Evolutionary conservation across 1,139 yeast species (phyloP), one percentile per base, ranked within the genome.

Genomic region (Sugiyamaella sp.): DNA sequence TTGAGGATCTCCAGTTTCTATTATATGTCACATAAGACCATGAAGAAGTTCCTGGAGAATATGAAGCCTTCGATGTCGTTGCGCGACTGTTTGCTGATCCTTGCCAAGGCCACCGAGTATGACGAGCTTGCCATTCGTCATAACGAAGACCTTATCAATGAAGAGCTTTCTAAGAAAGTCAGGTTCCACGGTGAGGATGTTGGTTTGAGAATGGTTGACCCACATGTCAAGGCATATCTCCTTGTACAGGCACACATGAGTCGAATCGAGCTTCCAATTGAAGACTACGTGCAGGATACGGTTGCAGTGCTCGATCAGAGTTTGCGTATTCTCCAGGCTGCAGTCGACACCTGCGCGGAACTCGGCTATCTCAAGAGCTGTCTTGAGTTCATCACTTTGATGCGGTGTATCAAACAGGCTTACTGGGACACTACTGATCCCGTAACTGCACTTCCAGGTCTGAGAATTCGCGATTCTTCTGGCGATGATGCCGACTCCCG

Each of bases 231-330:
- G 68, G 85, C 96, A 0, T 93, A 81, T 66, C 75, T 93, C 61
- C 77, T 93, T 57, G 69, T 93, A 12, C 98, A 95, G 69, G 97
- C 98, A 0, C 89, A 81, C 65, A 81, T 95, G 80, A 80, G 86
- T 56, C 76, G 96, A 54, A 79, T 87, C 10, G 95, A 89, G 58
- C 74, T 93, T 49, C 99, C 99, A 1, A 89, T 95, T 66, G 95
- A 96, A 0, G 99, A 93, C 75, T 95, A 95, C 68, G 78, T 88
- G 12, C 98, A 93, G 66, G 99, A 93, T 71, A 90, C 97, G 0
- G 82, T 90, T 19, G 86, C 98, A 0, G 96, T 95, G 3, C 74
- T 95, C 57, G 99, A 93, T 66, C 99, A 93, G 72, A 83, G 96
- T 3, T 76, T 95, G 64, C 96, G 99, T 80, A 86, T 93, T 59